These are phyloP conservation scores for Harrya chromipes DNA, from an alignment of 768 basidiomycete species.

Conservation along the genomic window DNA sequence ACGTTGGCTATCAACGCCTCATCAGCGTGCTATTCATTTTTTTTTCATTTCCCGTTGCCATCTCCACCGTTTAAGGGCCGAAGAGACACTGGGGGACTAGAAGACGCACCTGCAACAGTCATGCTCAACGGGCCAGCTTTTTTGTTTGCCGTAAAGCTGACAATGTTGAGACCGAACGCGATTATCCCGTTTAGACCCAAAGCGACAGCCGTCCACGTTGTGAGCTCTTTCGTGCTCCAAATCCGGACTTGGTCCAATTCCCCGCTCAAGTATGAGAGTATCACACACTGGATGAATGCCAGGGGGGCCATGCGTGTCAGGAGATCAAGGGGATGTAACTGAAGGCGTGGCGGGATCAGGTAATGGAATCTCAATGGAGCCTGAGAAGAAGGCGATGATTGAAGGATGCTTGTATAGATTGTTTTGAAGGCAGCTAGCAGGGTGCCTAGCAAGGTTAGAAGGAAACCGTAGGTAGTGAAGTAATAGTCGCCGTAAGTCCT, in stretches of 20 bases:
- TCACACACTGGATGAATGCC: conserved; percentile 82
- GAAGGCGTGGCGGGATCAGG: conserved; percentile 34
- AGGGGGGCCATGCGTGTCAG: conserved; percentile 89
- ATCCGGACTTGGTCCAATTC: conserved; percentile 65
- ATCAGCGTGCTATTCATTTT: conserved; percentile 3
- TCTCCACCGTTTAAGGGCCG: conserved; percentile 6
- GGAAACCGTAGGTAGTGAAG: conserved; percentile 79
- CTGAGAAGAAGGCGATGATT: conserved; percentile 37
- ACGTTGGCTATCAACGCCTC: conserved; percentile 63
- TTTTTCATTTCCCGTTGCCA: neutral
- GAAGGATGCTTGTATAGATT: conserved; percentile 81
- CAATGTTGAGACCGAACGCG: conserved; percentile 91
- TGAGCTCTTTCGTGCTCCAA: conserved; percentile 43
- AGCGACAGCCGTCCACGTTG: conserved; percentile 42
- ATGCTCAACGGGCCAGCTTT: conserved; percentile 86
- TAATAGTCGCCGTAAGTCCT: conserved; percentile 97
- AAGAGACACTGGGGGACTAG: neutral
- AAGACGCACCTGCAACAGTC: conserved; percentile 76
- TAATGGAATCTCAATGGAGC: conserved; percentile 15
- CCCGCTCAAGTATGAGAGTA: conserved; percentile 74
- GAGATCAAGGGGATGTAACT: conserved; percentile 77
- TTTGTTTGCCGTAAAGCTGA: conserved; percentile 95
- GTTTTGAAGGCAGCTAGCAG: conserved; percentile 93
- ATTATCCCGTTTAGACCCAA: conserved; percentile 77
- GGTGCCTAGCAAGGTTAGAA: conserved; percentile 88